These are phyloP conservation scores for Oryza brachyantha DNA, from an alignment of 176 grass and related monocot genomes.

Conservation along the genomic window DNA sequence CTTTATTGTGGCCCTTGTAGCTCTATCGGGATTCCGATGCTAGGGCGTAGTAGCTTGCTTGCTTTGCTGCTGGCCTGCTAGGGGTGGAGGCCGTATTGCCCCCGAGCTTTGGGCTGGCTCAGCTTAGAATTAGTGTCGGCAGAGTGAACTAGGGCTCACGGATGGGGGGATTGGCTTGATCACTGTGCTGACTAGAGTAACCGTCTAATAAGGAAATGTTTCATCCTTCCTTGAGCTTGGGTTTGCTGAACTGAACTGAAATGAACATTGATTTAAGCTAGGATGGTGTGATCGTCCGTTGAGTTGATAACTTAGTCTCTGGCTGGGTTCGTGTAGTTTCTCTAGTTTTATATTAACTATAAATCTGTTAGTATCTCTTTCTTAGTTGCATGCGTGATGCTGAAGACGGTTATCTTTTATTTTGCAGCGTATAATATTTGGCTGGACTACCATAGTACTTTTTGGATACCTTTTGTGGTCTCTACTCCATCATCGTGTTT, in stretches of 20 bases:
- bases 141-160: neutral
- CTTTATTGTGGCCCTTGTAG: neutral
- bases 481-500: slow-evolving; percentile 8
- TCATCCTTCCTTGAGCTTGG: neutral
- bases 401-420: slow-evolving; percentile 6
- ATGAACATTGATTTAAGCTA: neutral
- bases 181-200: no score
- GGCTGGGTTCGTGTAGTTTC: neutral
- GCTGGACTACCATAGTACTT: neutral
- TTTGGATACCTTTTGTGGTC: slow-evolving; percentile 10
- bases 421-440: slow-evolving; percentile 38
- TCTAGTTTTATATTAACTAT: neutral
- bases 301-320: neutral
- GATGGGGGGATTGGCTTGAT: no score
- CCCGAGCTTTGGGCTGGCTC: neutral
- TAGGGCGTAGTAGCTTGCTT: neutral
- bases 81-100: neutral
- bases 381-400: neutral
- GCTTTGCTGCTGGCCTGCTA: no score
- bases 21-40: neutral
- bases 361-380: neutral
- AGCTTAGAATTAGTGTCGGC: neutral
- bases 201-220: neutral
- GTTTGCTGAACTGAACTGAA: neutral
- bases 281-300: neutral